Evolutionary conservation across 208 protist species (phyloP).

Genomic region (Trichomonas tenax): DNA sequence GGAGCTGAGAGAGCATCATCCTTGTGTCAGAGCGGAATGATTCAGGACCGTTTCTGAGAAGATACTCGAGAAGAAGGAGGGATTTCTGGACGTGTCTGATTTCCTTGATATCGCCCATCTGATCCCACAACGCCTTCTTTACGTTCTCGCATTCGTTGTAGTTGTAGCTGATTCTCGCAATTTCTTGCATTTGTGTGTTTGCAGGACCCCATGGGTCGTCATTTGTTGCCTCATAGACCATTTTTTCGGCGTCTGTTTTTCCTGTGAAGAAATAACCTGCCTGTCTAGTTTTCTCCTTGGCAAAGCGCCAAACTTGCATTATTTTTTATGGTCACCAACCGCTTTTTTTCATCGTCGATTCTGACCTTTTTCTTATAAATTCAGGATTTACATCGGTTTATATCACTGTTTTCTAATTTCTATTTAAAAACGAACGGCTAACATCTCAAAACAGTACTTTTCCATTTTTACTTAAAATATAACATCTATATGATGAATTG

Average conservation of each 20-base stretch:
- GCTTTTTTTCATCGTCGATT: not conserved
- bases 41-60: not conserved
- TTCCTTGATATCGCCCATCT: not conserved
- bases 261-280: not conserved
- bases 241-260: not conserved
- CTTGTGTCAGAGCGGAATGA: not conserved
- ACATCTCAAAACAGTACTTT: too few relatives aligned
- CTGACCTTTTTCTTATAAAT: not conserved
- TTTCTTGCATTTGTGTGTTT: constrained; percentile 22
- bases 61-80: not conserved
- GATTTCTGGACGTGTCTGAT: constrained; percentile 5
- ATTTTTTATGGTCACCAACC: not conserved
- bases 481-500: too few relatives aligned
- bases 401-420: not conserved
- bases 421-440: not conserved
- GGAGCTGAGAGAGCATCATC: not conserved
- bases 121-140: not conserved
- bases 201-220: not conserved
- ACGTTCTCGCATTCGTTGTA: not conserved
- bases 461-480: too few relatives aligned
- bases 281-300: not conserved
- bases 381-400: not conserved
- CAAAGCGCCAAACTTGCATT: not conserved
- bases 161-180: not conserved
- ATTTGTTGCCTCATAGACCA: not conserved